Percentiles rank a stretch among this genome's conserved stretches.
Conservation (phyloP, 148 eudicot species). For the Simmondsia chinensis region DNA sequence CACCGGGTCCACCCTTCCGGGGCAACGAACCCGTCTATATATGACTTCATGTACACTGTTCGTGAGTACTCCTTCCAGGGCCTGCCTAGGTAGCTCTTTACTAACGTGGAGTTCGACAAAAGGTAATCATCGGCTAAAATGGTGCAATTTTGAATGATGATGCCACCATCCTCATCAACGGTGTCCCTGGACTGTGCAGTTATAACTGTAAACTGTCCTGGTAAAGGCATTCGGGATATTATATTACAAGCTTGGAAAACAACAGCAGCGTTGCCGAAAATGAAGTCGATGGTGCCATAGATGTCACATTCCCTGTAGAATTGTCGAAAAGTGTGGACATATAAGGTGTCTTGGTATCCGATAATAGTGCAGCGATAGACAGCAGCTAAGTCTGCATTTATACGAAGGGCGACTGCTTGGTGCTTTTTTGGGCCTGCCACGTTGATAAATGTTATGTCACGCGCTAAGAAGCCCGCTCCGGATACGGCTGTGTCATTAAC, state of each 20-base stretch:
- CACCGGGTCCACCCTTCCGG: constrained; percentile 56
- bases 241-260: constrained; percentile 75
- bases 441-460: constrained; percentile 78
- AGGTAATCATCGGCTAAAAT: constrained; percentile 51
- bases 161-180: constrained; percentile 62
- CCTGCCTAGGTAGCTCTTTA: constrained; percentile 70
- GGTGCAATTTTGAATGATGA: constrained; percentile 73
- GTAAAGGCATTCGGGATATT: constrained; percentile 59
- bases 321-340: constrained; percentile 85
- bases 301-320: constrained; percentile 90
- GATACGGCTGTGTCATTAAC: constrained; percentile 53
- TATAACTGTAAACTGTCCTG: constrained; percentile 66
- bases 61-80: constrained; percentile 74
- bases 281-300: constrained; percentile 76
- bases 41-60: constrained; percentile 60
- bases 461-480: constrained; percentile 80
- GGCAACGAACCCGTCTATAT: constrained; percentile 58
- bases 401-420: constrained; percentile 88
- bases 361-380: constrained; percentile 53
- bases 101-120: constrained; percentile 11
- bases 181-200: constrained; percentile 73
- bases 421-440: constrained; percentile 62
- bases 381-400: constrained; percentile 77
- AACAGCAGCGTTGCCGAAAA: constrained; percentile 87
- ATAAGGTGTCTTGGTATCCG: constrained; percentile 88